Conservation (phyloP, 495 filamentous ascomycete species). For the Xylaria telfairii region DNA sequence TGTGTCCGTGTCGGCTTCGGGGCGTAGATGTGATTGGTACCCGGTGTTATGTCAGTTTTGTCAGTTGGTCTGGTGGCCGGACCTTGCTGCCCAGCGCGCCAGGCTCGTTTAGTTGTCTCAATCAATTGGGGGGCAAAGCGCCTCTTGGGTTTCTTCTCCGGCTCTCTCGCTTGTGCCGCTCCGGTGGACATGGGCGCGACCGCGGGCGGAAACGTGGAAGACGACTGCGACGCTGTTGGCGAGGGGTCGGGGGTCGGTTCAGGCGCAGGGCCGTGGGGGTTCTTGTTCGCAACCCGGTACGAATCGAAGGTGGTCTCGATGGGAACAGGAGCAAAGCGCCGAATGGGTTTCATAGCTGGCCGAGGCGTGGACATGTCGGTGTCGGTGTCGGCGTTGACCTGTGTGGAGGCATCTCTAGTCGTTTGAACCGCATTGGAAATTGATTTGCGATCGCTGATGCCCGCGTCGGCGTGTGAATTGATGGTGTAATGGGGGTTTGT, state of each 20-base stretch:
- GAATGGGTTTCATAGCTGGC: conserved; percentile 28
- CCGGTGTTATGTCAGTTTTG: conserved; percentile 64
- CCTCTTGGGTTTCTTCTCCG: conserved; percentile 42
- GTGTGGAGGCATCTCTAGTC: conserved; percentile 36
- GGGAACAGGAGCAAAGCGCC: conserved; percentile 63
- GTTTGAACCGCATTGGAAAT: conserved; percentile 25
- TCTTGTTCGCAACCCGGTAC: conserved; percentile 47
- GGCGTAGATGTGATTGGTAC: conserved; percentile 63
- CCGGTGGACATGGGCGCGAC: conserved; percentile 29
- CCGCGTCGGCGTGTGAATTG: not conserved
- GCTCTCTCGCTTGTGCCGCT: conserved; percentile 23
- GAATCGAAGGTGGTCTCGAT: conserved; percentile 66
- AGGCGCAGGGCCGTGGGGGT: conserved; percentile 43
- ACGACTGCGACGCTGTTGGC: conserved; percentile 44
- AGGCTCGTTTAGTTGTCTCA: conserved; percentile 67
- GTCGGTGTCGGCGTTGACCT: conserved; percentile 29
- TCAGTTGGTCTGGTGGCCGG: conserved; percentile 58
- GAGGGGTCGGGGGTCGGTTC: conserved; percentile 60
- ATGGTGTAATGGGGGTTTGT: not conserved
- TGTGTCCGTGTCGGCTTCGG: conserved; percentile 48
- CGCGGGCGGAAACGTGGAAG: conserved; percentile 18
- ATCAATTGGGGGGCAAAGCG: conserved; percentile 70
- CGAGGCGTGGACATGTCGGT: conserved; percentile 30
- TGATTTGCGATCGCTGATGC: not conserved
- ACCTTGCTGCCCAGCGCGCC: conserved; percentile 57